Evolutionary conservation across 2,329 filamentous ascomycete genomes (phyloP).

Genomic region (Cercospora berteroae): DNA sequence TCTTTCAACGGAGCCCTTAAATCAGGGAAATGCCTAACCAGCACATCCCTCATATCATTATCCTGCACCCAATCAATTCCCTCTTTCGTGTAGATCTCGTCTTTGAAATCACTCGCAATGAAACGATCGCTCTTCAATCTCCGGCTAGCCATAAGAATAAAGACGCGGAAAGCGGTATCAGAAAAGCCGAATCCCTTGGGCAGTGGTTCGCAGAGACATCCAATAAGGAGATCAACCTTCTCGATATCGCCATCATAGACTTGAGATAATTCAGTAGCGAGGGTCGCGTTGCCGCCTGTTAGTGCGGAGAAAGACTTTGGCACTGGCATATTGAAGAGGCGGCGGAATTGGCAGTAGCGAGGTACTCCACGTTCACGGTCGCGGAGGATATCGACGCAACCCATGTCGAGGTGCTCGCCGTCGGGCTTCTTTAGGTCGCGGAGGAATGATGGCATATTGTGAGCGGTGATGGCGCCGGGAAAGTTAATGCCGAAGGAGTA

Average conservation of each 20-base stretch:
- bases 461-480: conserved; percentile 47
- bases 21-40: conserved; percentile 47
- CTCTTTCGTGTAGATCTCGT: conserved; percentile 43
- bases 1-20: conserved; percentile 36
- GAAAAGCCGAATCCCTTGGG: conserved; percentile 50
- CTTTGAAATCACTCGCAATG: conserved; percentile 45
- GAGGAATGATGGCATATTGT: conserved; percentile 45
- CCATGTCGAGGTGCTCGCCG: conserved; percentile 44
- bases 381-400: conserved; percentile 49
- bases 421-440: conserved; percentile 45
- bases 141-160: conserved; percentile 48
- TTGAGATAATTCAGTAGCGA: conserved; percentile 40
- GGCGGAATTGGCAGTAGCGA: conserved; percentile 48
- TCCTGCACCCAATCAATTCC: conserved; percentile 48
- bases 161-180: conserved; percentile 50
- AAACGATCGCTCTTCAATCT: conserved; percentile 48
- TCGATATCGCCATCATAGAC: conserved; percentile 46
- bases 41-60: conserved; percentile 45
- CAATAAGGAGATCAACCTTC: conserved; percentile 46
- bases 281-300: conserved; percentile 40
- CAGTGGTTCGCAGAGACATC: conserved; percentile 45
- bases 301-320: conserved; percentile 43
- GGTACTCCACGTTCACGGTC: conserved; percentile 51
- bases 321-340: conserved; percentile 43
- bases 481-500: conserved; percentile 52